Conservation (phyloP, 768 basidiomycete species). For the Agrocybe chaxingu region DNA sequence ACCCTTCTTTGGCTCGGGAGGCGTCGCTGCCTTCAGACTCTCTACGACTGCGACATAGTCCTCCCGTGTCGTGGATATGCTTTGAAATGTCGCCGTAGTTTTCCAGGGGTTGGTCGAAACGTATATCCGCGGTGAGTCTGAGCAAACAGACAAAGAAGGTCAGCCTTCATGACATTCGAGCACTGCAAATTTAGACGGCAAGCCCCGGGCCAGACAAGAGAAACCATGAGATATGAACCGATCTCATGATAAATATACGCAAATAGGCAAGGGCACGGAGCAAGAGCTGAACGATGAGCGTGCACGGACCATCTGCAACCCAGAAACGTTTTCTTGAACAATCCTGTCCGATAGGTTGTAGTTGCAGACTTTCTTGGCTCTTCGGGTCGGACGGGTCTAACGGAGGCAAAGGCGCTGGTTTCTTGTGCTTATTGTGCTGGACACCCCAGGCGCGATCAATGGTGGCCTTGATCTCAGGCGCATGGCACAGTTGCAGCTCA, state of each 20-base stretch:
- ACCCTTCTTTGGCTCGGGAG: slow-evolving; percentile 41
- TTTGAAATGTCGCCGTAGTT: slow-evolving; percentile 72
- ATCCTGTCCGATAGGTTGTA: slow-evolving; percentile 78
- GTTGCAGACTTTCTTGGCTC: slow-evolving; percentile 61
- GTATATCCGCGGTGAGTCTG: slow-evolving; percentile 85
- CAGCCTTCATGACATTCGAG: slow-evolving; percentile 22
- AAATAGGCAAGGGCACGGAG: slow-evolving; percentile 47
- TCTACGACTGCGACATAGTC: slow-evolving; percentile 70
- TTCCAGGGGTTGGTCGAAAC: slow-evolving; percentile 90
- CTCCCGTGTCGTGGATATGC: slow-evolving; percentile 65
- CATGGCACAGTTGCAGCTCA: slow-evolving; percentile 76
- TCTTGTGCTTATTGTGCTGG: slow-evolving; percentile 81
- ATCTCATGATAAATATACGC: slow-evolving; percentile 64
- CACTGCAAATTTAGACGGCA: slow-evolving; percentile 25
- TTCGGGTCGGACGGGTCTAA: slow-evolving; percentile 59
- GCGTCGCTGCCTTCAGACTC: slow-evolving; percentile 50
- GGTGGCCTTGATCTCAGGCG: slow-evolving; percentile 59
- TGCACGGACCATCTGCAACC: slow-evolving; percentile 85
- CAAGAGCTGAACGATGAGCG: slow-evolving; percentile 28
- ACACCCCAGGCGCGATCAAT: slow-evolving; percentile 90
- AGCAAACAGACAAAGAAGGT: slow-evolving; percentile 21
- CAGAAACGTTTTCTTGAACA: slow-evolving; percentile 75
- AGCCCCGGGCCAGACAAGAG: slow-evolving; percentile 39
- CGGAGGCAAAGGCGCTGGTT: slow-evolving; percentile 54
- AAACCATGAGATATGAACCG: slow-evolving; percentile 37